Evolutionary conservation across 129 eudicot species (phyloP).

Genomic region (Tagetes erecta): DNA sequence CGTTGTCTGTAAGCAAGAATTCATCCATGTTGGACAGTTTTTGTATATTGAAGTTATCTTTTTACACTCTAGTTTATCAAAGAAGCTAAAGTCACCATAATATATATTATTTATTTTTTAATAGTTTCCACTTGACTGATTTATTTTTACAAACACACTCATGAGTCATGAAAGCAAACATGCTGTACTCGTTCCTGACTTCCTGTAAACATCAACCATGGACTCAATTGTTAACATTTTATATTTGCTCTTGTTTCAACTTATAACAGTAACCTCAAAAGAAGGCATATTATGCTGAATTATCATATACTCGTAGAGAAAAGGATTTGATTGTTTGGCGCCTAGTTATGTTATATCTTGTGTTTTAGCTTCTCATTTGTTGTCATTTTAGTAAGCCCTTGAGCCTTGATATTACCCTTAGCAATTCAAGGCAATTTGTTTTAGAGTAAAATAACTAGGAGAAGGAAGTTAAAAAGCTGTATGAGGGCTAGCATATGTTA

Average conservation of each 20-base stretch:
- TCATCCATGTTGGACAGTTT: neutral
- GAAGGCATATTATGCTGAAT: neutral
- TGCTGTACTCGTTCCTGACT: neutral
- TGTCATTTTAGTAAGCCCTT: neutral
- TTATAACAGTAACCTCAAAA: neutral
- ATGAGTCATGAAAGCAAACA: conserved; percentile 8
- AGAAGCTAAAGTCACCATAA: conserved; percentile 10
- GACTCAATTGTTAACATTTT: neutral
- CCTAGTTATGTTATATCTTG: neutral
- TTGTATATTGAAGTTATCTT: neutral
- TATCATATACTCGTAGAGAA: neutral
- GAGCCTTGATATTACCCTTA: neutral
- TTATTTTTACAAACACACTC: neutral
- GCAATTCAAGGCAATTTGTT: neutral
- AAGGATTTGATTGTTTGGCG: neutral
- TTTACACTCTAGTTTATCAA: neutral
- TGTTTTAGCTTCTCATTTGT: neutral
- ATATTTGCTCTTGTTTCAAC: neutral
- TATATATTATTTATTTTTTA: neutral
- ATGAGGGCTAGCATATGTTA: neutral
- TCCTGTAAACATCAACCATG: neutral
- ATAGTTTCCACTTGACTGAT: neutral
- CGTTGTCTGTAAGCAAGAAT: neutral
- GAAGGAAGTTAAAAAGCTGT: neutral
- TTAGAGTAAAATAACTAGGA: conserved; percentile 6